These are phyloP conservation scores for Silene vulgaris DNA, from an alignment of 179 eudicot genomes.

Conservation along the genomic window DNA sequence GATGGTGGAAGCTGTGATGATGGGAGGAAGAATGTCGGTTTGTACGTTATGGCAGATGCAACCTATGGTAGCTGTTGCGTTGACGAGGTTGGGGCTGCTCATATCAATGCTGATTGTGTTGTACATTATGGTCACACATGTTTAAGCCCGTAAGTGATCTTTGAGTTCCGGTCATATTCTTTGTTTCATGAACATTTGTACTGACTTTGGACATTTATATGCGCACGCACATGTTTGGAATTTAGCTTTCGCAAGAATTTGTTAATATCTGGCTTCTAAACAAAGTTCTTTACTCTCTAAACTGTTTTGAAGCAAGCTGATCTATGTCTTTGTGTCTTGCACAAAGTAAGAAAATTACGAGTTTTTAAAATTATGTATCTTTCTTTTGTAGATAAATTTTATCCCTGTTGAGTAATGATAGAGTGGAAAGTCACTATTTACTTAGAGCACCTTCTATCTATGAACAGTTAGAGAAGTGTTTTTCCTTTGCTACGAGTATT, in stretches of 20 bases:
- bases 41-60: slow-evolving; percentile 95
- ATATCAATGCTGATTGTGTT: slow-evolving; percentile 75
- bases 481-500: no score
- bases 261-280: neutral
- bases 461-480: neutral
- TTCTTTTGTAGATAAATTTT: no score
- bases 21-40: slow-evolving; percentile 42
- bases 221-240: neutral
- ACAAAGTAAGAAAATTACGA: no score
- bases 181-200: neutral
- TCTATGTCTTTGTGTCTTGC: no score
- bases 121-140: slow-evolving; percentile 91
- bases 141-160: slow-evolving; percentile 76
- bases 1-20: slow-evolving; percentile 24
- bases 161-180: neutral
- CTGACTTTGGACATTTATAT: neutral
- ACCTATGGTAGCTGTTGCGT: slow-evolving; percentile 91
- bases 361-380: no score
- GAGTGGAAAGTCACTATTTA: no score
- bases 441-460: neutral
- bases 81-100: slow-evolving; percentile 95
- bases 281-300: neutral
- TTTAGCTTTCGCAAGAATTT: neutral
- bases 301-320: no score
- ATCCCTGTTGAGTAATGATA: no score